A percentile compares a stretch with the other conserved stretches of the same genome.
Conservation (phyloP, 2,329 filamentous ascomycete species). For the Epichloe elymi region DNA sequence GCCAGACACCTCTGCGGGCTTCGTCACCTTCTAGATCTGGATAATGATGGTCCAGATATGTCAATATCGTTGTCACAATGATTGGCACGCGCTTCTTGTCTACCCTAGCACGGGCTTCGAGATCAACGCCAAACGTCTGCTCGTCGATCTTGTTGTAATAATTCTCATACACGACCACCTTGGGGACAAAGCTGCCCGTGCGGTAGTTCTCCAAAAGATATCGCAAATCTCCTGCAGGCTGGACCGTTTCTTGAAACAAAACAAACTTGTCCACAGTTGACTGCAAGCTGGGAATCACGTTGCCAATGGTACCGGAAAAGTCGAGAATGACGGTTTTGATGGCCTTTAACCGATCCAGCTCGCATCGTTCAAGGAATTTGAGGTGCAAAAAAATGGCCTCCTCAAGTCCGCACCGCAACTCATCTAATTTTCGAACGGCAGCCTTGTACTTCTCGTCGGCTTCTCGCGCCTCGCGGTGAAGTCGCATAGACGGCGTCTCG, state of each 20-base stretch:
- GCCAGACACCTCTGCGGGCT: conserved; percentile 82
- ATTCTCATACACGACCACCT: conserved; percentile 89
- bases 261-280: conserved; percentile 98
- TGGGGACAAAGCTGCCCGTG: conserved; percentile 83
- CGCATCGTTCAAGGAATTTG: conserved; percentile 92
- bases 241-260: conserved; percentile 97
- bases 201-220: conserved; percentile 96
- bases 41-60: conserved; percentile 92
- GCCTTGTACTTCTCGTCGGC: conserved; percentile 89
- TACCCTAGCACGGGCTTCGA: conserved; percentile 85
- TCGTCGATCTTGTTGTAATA: conserved; percentile 98
- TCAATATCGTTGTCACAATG: conserved; percentile 83
- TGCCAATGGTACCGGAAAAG: conserved; percentile 93
- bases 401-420: conserved; percentile 86
- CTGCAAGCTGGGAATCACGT: conserved; percentile 91
- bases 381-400: conserved; percentile 88
- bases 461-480: conserved; percentile 80
- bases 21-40: conserved; percentile 96
- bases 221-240: conserved; percentile 75
- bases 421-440: conserved; percentile 73
- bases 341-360: conserved; percentile 88
- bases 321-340: conserved; percentile 97
- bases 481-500: conserved; percentile 75
- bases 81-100: conserved; percentile 93
- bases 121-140: conserved; percentile 93